Conservation (phyloP, 2,329 filamentous ascomycete genomes). For the Boeremia lycopersici region DNA sequence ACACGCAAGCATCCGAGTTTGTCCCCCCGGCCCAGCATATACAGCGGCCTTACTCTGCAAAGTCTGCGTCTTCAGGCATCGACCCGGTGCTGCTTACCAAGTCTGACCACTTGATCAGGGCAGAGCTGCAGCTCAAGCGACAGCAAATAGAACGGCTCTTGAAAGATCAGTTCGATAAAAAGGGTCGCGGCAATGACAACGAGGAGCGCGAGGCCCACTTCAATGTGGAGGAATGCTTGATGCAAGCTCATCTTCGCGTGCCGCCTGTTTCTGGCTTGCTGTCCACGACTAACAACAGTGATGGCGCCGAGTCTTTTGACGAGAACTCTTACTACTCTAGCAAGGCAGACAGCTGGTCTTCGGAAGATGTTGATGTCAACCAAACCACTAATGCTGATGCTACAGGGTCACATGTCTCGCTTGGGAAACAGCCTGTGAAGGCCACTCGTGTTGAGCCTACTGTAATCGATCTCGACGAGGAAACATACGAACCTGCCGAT, state of each 20-base stretch:
- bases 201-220: slow-evolving; percentile 54
- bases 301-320: slow-evolving; percentile 82
- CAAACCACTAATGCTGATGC: slow-evolving; percentile 39
- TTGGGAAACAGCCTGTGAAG: slow-evolving; percentile 30
- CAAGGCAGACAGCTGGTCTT: slow-evolving; percentile 77
- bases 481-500: slow-evolving; percentile 47
- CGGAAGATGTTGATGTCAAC: slow-evolving; percentile 51
- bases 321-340: slow-evolving; percentile 97
- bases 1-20: slow-evolving; percentile 31
- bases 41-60: slow-evolving; percentile 44
- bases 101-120: slow-evolving; percentile 80
- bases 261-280: slow-evolving; percentile 68
- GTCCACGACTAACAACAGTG: slow-evolving; percentile 63
- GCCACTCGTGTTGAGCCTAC: slow-evolving; percentile 29
- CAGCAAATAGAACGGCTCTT: slow-evolving; percentile 79
- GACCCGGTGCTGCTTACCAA: slow-evolving; percentile 86
- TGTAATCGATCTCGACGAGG: slow-evolving; percentile 47
- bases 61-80: slow-evolving; percentile 68
- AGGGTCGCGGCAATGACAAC: slow-evolving; percentile 56
- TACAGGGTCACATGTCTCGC: slow-evolving; percentile 36
- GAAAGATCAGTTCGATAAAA: slow-evolving; percentile 75
- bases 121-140: slow-evolving; percentile 79
- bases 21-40: slow-evolving; percentile 28
- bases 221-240: slow-evolving; percentile 51
- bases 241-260: slow-evolving; percentile 73